Base-by-base conservation (phyloP, 176 grass and related monocot genomes). In the Carex parvula region DNA sequence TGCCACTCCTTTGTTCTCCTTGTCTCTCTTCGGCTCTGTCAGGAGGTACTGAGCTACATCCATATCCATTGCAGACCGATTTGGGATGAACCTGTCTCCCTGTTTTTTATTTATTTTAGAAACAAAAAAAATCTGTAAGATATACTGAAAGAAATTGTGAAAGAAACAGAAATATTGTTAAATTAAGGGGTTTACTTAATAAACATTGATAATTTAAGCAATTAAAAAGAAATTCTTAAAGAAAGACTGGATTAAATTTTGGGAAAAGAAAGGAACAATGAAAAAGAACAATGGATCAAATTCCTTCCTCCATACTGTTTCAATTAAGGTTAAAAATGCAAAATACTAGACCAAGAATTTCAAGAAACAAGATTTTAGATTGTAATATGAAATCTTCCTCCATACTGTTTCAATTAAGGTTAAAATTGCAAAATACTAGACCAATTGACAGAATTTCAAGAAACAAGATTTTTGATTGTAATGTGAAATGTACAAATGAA, bases 71-170 rank as follows among this genome's bases (percentile, higher is more conserved):
- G 88, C 69, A 5, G 91, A 86, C 42, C 91, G 76, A 66, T 88
- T 84, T 54, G 88, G 91, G 66, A 93, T 93, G 84, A 93, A 93
- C 75, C 91, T 90, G 52, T 93, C 91, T 74, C 90, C 90, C 90
- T 92, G 58, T 54, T 50, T 83, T 86, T 71, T 39, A 39, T 50
- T 86, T 63, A 39, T 73, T 50, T 70, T 22, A 26, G 48, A 89
- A 58, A 66, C 18, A 74, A 3, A 73, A 53, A 84, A 75, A 54
- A 30, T 54, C 14, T 6, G 48, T 75, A 75, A 54, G 71, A 15
- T 18, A 71, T 46, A 70, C 9, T 26, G 46, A 60, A 55, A 82
- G 30, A 78, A 81, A 80, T 80, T 80, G 77, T 60, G 39, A 86
- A 37, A 86, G 18, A 44, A 64, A 16, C 29, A 41, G 65, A 73